A percentile compares a stretch with the other conserved stretches of the same genome.
Evolutionary conservation across 108 stramenopile species (phyloP).

Genomic region (Chaetoceros muelleri): DNA sequence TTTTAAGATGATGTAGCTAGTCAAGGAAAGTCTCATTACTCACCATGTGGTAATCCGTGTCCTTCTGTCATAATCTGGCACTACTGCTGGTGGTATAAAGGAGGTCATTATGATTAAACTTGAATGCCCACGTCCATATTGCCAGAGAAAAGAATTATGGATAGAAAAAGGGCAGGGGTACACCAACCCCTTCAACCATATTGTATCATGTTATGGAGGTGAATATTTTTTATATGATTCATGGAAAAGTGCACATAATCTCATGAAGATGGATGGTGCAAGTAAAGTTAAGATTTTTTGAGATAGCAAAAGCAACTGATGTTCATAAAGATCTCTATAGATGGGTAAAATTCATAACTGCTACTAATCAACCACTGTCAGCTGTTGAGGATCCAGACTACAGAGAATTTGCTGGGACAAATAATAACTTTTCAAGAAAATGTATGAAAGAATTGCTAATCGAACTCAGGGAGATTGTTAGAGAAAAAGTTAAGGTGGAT

Average conservation of each 20-base stretch:
- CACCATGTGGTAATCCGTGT: too few relatives aligned
- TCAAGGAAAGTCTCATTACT: too few relatives aligned
- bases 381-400: background rate
- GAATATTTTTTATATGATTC: background rate
- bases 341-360: slow-evolving; percentile 3
- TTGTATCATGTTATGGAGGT: background rate
- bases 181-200: background rate
- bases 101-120: background rate
- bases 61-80: too few relatives aligned
- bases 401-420: background rate
- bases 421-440: background rate
- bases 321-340: background rate
- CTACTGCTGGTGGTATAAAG: too few relatives aligned
- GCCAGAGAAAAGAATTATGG: too few relatives aligned
- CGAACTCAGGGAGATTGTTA: background rate
- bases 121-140: too few relatives aligned
- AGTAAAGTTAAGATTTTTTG: too few relatives aligned
- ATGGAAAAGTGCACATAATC: background rate
- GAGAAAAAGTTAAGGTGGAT: background rate
- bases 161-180: too few relatives aligned
- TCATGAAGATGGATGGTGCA: background rate
- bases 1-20: too few relatives aligned
- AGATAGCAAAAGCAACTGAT: background rate
- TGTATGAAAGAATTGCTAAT: background rate
- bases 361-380: background rate